phyloP scores from a whole-genome alignment of 768 basidiomycete species.

The Boletus rufocinnamomeus region DNA sequence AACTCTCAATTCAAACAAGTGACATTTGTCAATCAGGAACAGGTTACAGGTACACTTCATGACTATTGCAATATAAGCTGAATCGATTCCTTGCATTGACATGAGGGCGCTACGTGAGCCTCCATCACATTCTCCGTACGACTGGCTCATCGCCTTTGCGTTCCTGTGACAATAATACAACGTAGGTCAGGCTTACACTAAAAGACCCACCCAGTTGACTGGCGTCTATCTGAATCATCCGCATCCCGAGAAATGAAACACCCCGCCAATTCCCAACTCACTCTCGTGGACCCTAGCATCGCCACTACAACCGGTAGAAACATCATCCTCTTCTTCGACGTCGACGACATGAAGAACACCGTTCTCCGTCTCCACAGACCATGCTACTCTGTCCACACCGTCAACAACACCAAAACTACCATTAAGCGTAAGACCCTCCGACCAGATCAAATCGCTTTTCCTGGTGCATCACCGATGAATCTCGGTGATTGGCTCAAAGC shows the following conservation, averaged over 20 bases:
- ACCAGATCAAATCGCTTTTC: slow-evolving; percentile 7
- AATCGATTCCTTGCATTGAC: background rate
- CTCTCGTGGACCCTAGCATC: background rate
- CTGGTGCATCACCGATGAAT: background rate
- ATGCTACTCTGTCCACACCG: slow-evolving; percentile 1
- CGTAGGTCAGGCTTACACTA: background rate
- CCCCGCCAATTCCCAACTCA: background rate
- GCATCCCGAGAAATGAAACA: background rate
- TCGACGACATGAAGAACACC: slow-evolving; percentile 8
- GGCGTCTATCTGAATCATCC: background rate
- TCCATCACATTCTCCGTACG: too few relatives aligned
- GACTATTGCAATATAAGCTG: too few relatives aligned
- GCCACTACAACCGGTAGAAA: background rate
- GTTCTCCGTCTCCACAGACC: background rate
- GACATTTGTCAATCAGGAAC: too few relatives aligned
- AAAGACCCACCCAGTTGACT: background rate
- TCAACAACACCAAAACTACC: background rate
- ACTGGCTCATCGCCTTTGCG: too few relatives aligned
- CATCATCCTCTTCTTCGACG: background rate
- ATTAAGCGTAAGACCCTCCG: background rate
- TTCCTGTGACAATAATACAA: background rate
- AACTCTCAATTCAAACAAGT: too few relatives aligned
- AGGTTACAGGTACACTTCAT: too few relatives aligned
- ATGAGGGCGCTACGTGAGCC: too few relatives aligned
- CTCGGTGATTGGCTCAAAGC: too few relatives aligned